Percentiles rank a stretch among this genome's conserved stretches.
Conservation (phyloP, 2,329 filamentous ascomycete species). For the Alternaria burnsii region DNA sequence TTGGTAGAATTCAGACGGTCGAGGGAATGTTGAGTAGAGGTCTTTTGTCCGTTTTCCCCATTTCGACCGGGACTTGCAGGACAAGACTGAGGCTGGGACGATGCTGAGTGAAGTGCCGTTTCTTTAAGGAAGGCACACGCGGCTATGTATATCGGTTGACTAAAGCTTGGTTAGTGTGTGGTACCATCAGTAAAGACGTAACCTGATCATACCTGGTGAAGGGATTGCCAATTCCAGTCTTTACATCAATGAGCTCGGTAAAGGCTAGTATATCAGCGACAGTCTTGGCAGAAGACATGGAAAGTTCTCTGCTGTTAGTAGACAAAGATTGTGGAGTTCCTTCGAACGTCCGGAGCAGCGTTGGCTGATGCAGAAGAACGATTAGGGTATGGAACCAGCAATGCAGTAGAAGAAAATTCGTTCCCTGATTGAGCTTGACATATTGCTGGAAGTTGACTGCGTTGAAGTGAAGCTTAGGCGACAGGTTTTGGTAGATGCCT, state of each 20-base stretch:
- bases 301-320: slow-evolving; percentile 79
- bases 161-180: slow-evolving; percentile 45
- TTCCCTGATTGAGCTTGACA: slow-evolving; percentile 80
- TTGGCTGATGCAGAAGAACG: slow-evolving; percentile 84
- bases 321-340: slow-evolving; percentile 75
- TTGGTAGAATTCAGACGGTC: slow-evolving; percentile 18
- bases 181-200: not conserved
- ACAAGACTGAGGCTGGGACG: slow-evolving; percentile 69
- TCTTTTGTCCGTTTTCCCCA: slow-evolving; percentile 11
- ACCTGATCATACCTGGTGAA: slow-evolving; percentile 67
- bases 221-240: slow-evolving; percentile 85
- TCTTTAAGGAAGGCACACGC: slow-evolving; percentile 90
- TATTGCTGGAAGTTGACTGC: slow-evolving; percentile 87
- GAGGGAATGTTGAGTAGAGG: slow-evolving; percentile 2
- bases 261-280: slow-evolving; percentile 90
- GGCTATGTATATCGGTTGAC: slow-evolving; percentile 90
- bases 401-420: slow-evolving; percentile 85
- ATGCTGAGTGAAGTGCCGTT: slow-evolving; percentile 72
- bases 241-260: slow-evolving; percentile 83
- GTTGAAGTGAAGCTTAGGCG: slow-evolving; percentile 80
- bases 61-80: slow-evolving; percentile 50
- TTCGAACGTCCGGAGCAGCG: slow-evolving; percentile 79
- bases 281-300: slow-evolving; percentile 90
- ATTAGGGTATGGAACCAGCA: slow-evolving; percentile 91
- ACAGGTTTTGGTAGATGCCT: slow-evolving; percentile 75